These are phyloP conservation scores for Avena atlantica DNA, from an alignment of 176 grass and related monocot species.

Conservation along the genomic window DNA sequence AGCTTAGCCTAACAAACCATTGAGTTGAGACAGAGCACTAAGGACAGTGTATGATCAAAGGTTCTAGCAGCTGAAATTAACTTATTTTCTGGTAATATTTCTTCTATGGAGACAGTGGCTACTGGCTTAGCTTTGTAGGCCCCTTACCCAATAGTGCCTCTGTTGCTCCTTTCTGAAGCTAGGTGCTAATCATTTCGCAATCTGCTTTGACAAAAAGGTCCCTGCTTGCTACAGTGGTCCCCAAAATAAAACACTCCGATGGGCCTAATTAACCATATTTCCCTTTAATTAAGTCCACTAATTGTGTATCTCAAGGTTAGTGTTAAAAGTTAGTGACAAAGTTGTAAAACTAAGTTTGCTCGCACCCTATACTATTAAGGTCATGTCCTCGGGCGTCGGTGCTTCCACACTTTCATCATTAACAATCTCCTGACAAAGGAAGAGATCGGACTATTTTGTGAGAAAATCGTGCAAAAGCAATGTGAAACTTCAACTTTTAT, in stretches of 20 bases:
- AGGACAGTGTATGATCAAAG: constrained; percentile 30
- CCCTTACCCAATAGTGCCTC: constrained; percentile 7
- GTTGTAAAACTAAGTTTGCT: constrained; percentile 4
- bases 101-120: constrained; percentile 21
- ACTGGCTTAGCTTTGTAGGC: constrained; percentile 18
- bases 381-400: background rate
- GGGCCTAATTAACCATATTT: constrained; percentile 34
- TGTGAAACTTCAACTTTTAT: background rate
- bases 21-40: constrained; percentile 23
- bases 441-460: background rate
- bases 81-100: background rate
- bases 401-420: background rate
- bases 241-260: constrained; percentile 23
- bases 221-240: constrained; percentile 15
- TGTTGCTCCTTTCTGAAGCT: constrained; percentile 58
- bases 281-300: background rate
- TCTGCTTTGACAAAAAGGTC: constrained; percentile 38
- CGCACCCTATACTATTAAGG: background rate
- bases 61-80: constrained; percentile 8
- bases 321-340: constrained; percentile 17
- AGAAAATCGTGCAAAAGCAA: background rate
- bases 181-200: constrained; percentile 48
- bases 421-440: too few relatives aligned
- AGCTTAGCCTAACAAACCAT: constrained; percentile 64
- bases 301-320: background rate